A percentile compares a stretch with the other conserved stretches of the same genome.
phyloP scores from a whole-genome alignment of 2,329 filamentous ascomycete species.

The Xylariaceae sp. region DNA sequence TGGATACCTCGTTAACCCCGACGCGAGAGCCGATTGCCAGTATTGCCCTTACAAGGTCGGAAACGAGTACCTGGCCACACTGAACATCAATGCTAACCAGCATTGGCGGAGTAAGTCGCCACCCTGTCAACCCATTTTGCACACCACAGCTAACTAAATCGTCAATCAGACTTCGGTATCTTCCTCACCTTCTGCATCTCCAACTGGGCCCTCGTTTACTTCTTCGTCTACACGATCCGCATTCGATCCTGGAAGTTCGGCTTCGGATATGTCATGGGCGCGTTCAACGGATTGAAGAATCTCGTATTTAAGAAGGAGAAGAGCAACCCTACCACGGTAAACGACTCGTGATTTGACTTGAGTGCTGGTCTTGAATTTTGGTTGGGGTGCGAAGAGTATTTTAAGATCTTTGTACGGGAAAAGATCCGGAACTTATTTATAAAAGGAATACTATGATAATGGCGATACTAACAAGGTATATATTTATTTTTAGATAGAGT shows the following conservation, averaged over 20 bases:
- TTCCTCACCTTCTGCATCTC: conserved; percentile 65
- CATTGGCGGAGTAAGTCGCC: conserved; percentile 57
- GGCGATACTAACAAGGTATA: too few relatives aligned
- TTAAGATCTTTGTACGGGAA: too few relatives aligned
- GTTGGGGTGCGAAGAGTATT: too few relatives aligned
- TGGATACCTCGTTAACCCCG: conserved; percentile 60
- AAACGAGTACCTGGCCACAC: conserved; percentile 58
- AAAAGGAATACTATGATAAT: too few relatives aligned
- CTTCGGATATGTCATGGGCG: conserved; percentile 50
- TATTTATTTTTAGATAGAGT: too few relatives aligned
- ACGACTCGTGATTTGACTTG: neutral
- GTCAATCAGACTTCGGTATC: conserved; percentile 54
- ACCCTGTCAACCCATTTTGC: neutral
- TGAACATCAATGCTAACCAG: conserved; percentile 47
- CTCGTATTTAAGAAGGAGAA: conserved; percentile 33
- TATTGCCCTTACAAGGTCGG: conserved; percentile 60
- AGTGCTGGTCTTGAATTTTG: neutral
- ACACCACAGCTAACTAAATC: neutral
- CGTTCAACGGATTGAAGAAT: conserved; percentile 26
- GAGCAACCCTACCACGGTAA: conserved; percentile 4
- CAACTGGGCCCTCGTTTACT: conserved; percentile 69
- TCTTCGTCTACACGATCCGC: conserved; percentile 70
- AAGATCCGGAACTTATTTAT: too few relatives aligned
- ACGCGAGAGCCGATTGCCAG: conserved; percentile 54
- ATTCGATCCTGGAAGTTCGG: conserved; percentile 68